These are phyloP conservation scores for Suillus weaverae DNA, from an alignment of 768 basidiomycete genomes.

Conservation along the genomic window DNA sequence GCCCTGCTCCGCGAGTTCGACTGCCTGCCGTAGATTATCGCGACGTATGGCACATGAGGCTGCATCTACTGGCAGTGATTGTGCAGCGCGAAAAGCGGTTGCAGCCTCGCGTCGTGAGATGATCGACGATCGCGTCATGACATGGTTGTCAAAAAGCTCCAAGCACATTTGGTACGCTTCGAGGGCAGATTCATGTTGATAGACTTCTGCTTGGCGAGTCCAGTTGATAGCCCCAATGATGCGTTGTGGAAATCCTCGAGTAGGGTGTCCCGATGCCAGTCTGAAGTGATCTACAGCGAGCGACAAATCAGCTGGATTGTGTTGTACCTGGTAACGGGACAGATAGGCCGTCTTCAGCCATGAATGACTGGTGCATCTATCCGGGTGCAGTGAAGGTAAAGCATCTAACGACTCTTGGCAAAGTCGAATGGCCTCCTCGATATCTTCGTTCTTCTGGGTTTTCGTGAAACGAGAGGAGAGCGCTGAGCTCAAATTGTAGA, in stretches of 20 bases:
- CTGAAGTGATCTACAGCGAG: neutral
- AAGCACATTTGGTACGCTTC: neutral
- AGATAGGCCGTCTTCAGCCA: neutral
- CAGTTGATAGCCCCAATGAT: too few species aligned
- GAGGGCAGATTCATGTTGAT: neutral
- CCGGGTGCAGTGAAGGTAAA: neutral
- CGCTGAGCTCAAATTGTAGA: neutral
- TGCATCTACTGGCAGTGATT: neutral
- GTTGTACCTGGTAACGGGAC: neutral
- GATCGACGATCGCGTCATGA: neutral
- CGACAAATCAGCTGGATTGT: accelerated
- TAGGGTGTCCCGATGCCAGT: neutral
- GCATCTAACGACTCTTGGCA: neutral
- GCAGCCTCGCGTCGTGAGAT: neutral
- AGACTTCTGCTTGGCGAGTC: too few species aligned
- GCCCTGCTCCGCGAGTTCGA: neutral
- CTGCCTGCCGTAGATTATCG: neutral
- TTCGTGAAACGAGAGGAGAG: neutral
- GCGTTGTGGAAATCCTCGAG: neutral
- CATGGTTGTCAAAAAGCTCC: neutral
- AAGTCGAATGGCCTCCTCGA: neutral
- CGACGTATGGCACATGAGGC: neutral
- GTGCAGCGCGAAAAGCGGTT: neutral
- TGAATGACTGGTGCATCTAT: accelerated
- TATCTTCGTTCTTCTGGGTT: neutral